Evolutionary conservation across 2,329 filamentous ascomycete genomes (phyloP).

Genomic region (Pseudocercospora eumusae): DNA sequence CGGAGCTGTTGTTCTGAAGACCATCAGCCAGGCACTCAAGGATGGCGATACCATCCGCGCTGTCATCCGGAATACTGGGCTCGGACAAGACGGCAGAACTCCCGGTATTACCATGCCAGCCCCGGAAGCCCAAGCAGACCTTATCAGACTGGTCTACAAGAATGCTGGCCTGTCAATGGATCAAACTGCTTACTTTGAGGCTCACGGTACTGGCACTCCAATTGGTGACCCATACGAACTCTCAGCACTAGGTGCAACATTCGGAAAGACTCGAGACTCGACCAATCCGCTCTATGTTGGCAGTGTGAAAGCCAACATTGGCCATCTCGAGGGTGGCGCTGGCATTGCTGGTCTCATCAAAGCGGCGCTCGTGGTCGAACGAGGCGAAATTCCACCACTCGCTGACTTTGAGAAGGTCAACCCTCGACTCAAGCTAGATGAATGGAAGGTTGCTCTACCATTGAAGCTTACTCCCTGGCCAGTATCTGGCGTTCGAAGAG

Average conservation of each 20-base stretch:
- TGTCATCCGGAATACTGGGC: constrained; percentile 39
- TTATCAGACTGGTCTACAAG: constrained; percentile 12
- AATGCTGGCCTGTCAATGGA: constrained; percentile 10
- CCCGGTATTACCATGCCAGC: constrained; percentile 28
- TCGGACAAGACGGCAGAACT: constrained; percentile 42
- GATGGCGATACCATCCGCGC: constrained; percentile 34
- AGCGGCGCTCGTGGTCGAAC: constrained; percentile 32
- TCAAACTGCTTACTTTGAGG: constrained; percentile 13
- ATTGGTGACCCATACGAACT: constrained; percentile 31
- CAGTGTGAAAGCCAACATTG: constrained; percentile 29
- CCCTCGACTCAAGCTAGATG: constrained; percentile 33
- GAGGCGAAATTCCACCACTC: constrained; percentile 31
- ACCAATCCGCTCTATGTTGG: constrained; percentile 24
- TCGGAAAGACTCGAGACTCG: constrained; percentile 8
- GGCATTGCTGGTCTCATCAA: constrained; percentile 33
- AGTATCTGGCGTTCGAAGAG: constrained; percentile 22
- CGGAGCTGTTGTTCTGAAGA: constrained; percentile 7
- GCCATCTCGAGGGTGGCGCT: constrained; percentile 21
- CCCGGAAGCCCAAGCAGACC: constrained; percentile 1
- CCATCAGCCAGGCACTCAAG: constrained; percentile 8
- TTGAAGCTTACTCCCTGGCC: constrained; percentile 36
- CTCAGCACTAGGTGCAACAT: constrained; percentile 19
- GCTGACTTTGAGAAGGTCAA: constrained; percentile 32
- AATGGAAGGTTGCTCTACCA: constrained; percentile 27
- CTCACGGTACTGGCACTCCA: constrained; percentile 34